phyloP scores from a whole-genome alignment of 768 basidiomycete species.

The Mrakia gelida region DNA sequence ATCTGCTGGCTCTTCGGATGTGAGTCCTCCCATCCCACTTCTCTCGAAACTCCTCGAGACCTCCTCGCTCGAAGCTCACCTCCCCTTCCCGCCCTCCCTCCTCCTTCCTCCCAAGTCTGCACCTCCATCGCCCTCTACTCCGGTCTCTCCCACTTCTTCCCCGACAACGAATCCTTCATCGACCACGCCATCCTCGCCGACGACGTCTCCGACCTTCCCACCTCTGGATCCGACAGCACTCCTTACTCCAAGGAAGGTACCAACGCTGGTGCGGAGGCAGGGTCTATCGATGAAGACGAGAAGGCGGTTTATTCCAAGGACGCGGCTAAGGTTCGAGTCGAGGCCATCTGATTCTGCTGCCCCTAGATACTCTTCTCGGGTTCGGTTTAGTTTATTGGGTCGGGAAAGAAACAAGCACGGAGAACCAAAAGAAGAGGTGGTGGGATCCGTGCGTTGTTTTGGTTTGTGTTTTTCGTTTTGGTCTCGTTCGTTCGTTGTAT shows the following conservation, averaged over 20 bases:
- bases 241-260: background rate
- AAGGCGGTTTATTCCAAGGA: constrained; percentile 15
- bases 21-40: background rate
- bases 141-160: constrained; percentile 42
- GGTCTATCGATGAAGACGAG: constrained; percentile 5
- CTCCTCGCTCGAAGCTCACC: constrained; percentile 38
- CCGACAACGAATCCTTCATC: constrained; percentile 47
- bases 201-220: constrained; percentile 2
- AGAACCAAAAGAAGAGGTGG: background rate
- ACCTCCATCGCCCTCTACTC: constrained; percentile 38
- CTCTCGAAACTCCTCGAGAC: too few species aligned
- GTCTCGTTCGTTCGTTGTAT: background rate
- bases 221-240: background rate
- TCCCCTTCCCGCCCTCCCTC: too few species aligned
- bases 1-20: constrained; percentile 58
- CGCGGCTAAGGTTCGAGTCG: background rate
- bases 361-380: too few species aligned
- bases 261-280: background rate
- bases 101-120: constrained; percentile 42
- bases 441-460: too few species aligned
- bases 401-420: background rate
- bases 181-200: constrained; percentile 37
- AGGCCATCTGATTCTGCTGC: background rate
- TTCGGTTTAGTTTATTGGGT: background rate
- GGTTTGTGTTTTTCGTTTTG: too few species aligned